These are phyloP conservation scores for Barnettozyma populi DNA, from an alignment of 805 yeast species.

Conservation along the genomic window DNA sequence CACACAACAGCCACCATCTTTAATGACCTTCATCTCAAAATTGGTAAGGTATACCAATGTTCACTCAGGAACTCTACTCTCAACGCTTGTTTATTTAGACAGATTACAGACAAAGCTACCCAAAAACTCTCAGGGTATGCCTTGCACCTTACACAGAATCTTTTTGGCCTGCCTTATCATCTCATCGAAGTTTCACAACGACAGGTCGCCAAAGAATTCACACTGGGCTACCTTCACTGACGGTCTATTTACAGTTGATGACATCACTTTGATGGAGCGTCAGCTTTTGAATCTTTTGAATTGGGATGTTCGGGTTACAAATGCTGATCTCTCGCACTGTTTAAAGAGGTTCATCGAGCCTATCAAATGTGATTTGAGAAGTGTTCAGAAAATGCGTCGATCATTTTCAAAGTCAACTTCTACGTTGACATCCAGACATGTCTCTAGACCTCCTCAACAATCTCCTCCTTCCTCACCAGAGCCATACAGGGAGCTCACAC, in stretches of 20 bases:
- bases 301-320: slow-evolving; percentile 66
- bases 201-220: slow-evolving; percentile 68
- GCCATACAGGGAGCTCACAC: slow-evolving; percentile 3
- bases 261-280: slow-evolving; percentile 76
- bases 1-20: slow-evolving; percentile 43
- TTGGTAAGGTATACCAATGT: slow-evolving; percentile 72
- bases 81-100: slow-evolving; percentile 65
- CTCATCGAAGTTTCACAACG: slow-evolving; percentile 71
- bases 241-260: slow-evolving; percentile 61
- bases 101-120: slow-evolving; percentile 58
- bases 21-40: slow-evolving; percentile 68
- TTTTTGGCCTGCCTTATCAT: slow-evolving; percentile 69
- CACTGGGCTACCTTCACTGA: slow-evolving; percentile 81
- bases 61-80: slow-evolving; percentile 73
- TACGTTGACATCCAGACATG: background rate
- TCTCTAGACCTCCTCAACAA: slow-evolving; percentile 6
- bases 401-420: slow-evolving; percentile 8
- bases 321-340: slow-evolving; percentile 60
- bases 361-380: slow-evolving; percentile 48
- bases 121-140: slow-evolving; percentile 66
- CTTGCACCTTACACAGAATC: slow-evolving; percentile 76
- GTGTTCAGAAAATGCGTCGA: slow-evolving; percentile 23
- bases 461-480: slow-evolving; percentile 11
- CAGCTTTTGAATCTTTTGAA: slow-evolving; percentile 62
- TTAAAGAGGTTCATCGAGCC: slow-evolving; percentile 71